Percentiles rank a stretch among this genome's conserved stretches.
Conservation (phyloP, 768 basidiomycete species). For the Rhizopogon vinicolor region DNA sequence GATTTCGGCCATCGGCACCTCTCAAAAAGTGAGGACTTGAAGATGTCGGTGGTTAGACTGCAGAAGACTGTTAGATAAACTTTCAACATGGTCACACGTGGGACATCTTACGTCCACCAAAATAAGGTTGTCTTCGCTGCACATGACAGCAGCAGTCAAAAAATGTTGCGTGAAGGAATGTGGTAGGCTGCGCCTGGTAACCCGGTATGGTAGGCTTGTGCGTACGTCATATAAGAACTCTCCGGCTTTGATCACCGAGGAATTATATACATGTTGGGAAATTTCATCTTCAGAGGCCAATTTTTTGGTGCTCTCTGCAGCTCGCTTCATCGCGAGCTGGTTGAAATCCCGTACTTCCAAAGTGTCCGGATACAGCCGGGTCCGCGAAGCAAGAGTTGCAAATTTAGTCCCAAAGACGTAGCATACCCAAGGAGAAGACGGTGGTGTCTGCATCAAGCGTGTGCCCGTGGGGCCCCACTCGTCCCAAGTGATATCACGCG, state of each 20-base stretch:
- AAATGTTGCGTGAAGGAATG: conserved; percentile 3
- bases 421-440: conserved; percentile 51
- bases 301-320: not conserved
- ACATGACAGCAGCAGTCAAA: conserved; percentile 37
- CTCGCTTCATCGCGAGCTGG: conserved; percentile 32
- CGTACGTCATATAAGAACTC: conserved; percentile 38
- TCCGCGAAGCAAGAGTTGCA: conserved; percentile 21
- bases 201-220: conserved; percentile 45
- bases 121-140: conserved; percentile 53
- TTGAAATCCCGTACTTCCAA: conserved; percentile 52
- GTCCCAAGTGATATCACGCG: conserved; percentile 36
- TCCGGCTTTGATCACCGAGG: conserved; percentile 18
- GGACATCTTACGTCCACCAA: conserved; percentile 37
- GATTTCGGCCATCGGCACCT: not conserved
- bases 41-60: conserved; percentile 20
- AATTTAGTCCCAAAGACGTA: conserved; percentile 49
- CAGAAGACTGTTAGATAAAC: not conserved
- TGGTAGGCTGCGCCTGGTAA: conserved; percentile 23
- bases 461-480: conserved; percentile 49
- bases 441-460: conserved; percentile 35
- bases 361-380: conserved; percentile 8
- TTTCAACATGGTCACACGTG: not conserved
- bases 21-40: conserved; percentile 26
- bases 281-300: conserved; percentile 4
- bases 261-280: conserved; percentile 22